These are phyloP conservation scores for Oxyria digyna DNA, from an alignment of 148 eudicot genomes.

Conservation along the genomic window DNA sequence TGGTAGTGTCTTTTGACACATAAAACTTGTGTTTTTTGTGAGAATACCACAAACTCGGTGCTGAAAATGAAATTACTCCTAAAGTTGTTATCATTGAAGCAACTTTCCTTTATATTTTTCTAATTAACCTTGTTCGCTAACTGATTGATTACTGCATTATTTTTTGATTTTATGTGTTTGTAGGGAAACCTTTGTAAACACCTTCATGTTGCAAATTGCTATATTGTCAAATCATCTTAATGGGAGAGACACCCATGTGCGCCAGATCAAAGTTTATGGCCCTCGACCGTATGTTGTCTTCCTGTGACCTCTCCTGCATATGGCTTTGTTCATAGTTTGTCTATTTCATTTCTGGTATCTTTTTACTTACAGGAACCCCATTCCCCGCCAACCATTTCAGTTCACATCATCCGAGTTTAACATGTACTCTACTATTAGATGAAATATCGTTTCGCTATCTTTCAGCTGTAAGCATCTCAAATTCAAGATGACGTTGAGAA, in stretches of 20 bases:
- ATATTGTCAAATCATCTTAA: constrained; percentile 77
- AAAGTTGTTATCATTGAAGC: not conserved
- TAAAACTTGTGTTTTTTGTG: not conserved
- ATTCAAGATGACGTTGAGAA: not conserved
- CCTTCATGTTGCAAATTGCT: constrained; percentile 88
- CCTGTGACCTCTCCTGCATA: not conserved
- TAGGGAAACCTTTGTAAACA: constrained; percentile 90
- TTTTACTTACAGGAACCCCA: constrained; percentile 22
- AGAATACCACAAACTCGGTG: not conserved
- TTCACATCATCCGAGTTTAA: constrained; percentile 29
- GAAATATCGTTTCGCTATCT: not conserved
- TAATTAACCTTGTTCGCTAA: not conserved
- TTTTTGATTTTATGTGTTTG: constrained; percentile 11
- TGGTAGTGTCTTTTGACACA: not conserved
- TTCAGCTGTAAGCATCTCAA: not conserved
- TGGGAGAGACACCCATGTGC: constrained; percentile 86
- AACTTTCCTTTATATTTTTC: not conserved
- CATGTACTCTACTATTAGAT: constrained; percentile 31
- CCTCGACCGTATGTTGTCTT: constrained; percentile 60
- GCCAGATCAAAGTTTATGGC: constrained; percentile 94
- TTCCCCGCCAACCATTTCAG: constrained; percentile 33
- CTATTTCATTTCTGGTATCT: constrained; percentile 6
- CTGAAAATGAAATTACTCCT: not conserved
- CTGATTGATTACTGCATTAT: not conserved
- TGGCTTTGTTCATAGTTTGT: not conserved